phyloP scores from a whole-genome alignment of 495 filamentous ascomycete genomes.

The Tuber indicum region DNA sequence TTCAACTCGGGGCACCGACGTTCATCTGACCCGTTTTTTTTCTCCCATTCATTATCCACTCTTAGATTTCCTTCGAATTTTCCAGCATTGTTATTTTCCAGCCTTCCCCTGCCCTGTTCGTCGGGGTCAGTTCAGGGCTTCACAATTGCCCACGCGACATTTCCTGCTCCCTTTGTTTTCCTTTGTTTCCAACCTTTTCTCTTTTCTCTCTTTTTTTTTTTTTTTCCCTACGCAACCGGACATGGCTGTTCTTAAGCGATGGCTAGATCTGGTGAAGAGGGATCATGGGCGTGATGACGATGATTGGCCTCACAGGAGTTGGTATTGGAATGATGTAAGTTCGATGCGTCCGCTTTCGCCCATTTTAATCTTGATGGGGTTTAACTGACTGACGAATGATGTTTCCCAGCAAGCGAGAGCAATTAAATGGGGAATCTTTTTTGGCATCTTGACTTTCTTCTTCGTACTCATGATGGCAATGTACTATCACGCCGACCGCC shows the following conservation, averaged over 20 bases:
- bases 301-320: constrained; percentile 21
- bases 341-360: not conserved
- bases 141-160: not conserved
- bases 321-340: constrained; percentile 38
- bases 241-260: constrained; percentile 25
- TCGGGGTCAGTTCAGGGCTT: not conserved
- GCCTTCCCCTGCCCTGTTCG: not conserved
- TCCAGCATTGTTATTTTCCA: not conserved
- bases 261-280: constrained; percentile 26
- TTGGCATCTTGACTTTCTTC: constrained; percentile 50
- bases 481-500: constrained; percentile 57
- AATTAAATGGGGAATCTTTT: constrained; percentile 64
- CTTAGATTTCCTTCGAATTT: constrained; percentile 19
- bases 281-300: constrained; percentile 21
- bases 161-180: not conserved
- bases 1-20: not conserved
- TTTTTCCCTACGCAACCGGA: constrained; percentile 2
- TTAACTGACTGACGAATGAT: constrained; percentile 5
- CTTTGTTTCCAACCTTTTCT: constrained; percentile 8
- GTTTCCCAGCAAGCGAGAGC: constrained; percentile 27
- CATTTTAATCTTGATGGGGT: not conserved
- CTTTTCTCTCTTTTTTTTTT: constrained; percentile 18
- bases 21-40: constrained; percentile 7
- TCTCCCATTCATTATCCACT: constrained; percentile 12
- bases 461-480: constrained; percentile 55